Evolutionary conservation across 345 rosid species (phyloP), one percentile per base, ranked within the genome.

Genomic region (Punica granatum): DNA sequence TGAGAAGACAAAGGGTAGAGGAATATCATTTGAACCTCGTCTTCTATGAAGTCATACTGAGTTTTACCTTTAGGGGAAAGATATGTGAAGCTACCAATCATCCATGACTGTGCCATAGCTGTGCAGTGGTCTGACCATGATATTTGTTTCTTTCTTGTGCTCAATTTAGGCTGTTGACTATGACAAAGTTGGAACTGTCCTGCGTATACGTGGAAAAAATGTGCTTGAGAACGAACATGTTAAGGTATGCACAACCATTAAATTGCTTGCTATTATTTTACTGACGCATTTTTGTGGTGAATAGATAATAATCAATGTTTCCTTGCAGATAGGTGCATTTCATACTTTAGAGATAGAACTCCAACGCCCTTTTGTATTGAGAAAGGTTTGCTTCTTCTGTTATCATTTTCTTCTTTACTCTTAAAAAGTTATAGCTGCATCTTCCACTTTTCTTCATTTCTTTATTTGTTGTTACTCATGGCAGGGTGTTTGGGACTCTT

Each of bases 161-260:
- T 36, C 49, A 42, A 60, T 64, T 42, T 71, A 93, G 98, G 84
- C 77, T 18, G 81, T 77, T 64, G 92, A 94, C 61, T 94, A 88
- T 83, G 99, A 94, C 63, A 89, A 91, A 83, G 95, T 74, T 26
- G 97, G 86, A 12, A 71, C 88, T 46, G 83, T 83, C 48, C 71
- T 94, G 78, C 91, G 99, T 56, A 76, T 94, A 68, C 96, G 95
- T 19, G 99, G 99, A 49, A 94, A 86, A 76, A 94, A 91, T 77
- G 73, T 83, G 56, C 74, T 89, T 53, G 92, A 89, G 81, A 94
- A 91, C 73, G 92, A 87, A 41, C 71, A 91, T 71, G 99, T 94
- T n/a, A 87, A 90, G 87, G 99, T 91, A 74, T 49, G 69, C 7
- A 70, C 66, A 33, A 56, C 30, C 21, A 26, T 34, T 58, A 11